Evolutionary conservation across 208 protist species (phyloP).

Genomic region (Trypanosoma vivax): DNA sequence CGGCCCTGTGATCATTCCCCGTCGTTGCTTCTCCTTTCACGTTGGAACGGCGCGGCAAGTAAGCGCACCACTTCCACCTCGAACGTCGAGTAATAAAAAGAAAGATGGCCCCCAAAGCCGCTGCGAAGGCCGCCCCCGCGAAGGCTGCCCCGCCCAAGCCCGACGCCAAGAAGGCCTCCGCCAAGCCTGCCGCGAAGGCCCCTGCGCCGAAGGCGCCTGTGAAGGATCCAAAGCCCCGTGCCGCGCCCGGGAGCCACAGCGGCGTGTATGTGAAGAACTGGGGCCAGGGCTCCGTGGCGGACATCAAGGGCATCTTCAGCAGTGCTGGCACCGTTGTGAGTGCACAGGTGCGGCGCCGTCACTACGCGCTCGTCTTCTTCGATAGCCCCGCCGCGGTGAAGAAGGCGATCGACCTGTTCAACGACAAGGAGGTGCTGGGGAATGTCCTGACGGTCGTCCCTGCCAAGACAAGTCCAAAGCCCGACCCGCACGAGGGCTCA

Average conservation of each 20-base stretch:
- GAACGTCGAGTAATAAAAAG: slow-evolving; percentile 87
- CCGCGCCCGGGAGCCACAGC: slow-evolving; percentile 38
- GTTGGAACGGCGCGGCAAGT: slow-evolving; percentile 21
- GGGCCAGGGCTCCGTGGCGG: slow-evolving; percentile 63
- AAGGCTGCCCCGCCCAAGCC: slow-evolving; percentile 36
- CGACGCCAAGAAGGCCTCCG: slow-evolving; percentile 17
- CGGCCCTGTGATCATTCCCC: too few relatives aligned
- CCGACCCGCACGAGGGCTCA: slow-evolving; percentile 65
- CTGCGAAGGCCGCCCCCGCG: too few relatives aligned
- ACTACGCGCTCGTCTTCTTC: slow-evolving; percentile 81
- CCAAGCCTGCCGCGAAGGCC: slow-evolving; percentile 19
- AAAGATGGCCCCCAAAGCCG: slow-evolving; percentile 55
- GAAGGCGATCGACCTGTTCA: slow-evolving; percentile 84
- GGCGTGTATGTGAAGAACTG: slow-evolving; percentile 86
- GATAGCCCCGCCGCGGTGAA: slow-evolving; percentile 73
- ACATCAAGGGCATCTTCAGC: slow-evolving; percentile 45
- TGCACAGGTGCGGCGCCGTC: slow-evolving; percentile 63
- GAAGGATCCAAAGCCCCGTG: slow-evolving; percentile 19
- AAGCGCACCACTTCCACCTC: slow-evolving; percentile 35
- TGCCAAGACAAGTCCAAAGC: slow-evolving; percentile 68
- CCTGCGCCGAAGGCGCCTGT: slow-evolving; percentile 10
- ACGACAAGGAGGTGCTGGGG: slow-evolving; percentile 75
- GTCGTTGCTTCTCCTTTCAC: too few relatives aligned
- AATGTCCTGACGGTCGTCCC: slow-evolving; percentile 55
- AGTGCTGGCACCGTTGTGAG: slow-evolving; percentile 52